These are phyloP conservation scores for Venturia oleaginea DNA, from an alignment of 2,329 filamentous ascomycete species.

Conservation along the genomic window DNA sequence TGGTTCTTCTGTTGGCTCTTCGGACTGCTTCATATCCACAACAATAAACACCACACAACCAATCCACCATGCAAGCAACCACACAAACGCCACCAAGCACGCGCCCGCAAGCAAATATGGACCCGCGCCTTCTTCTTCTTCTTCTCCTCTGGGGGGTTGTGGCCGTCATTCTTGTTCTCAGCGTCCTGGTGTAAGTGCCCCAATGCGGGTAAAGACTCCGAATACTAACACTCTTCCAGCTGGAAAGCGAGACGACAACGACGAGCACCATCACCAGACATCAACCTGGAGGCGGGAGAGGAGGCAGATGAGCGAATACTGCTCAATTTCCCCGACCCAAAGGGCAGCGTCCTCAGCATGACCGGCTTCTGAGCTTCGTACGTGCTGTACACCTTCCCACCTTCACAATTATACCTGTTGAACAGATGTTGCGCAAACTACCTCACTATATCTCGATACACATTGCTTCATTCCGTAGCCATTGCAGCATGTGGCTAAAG, in stretches of 20 bases:
- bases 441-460: background rate
- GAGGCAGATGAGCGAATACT: background rate
- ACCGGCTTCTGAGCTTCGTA: background rate
- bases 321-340: background rate
- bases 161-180: background rate
- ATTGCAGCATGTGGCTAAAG: background rate
- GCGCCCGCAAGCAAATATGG: background rate
- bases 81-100: background rate
- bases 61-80: background rate
- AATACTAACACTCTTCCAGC: background rate
- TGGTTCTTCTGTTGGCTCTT: background rate
- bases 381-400: background rate
- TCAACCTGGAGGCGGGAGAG: background rate
- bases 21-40: background rate
- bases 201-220: background rate
- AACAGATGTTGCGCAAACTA: background rate
- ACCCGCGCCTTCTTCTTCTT: background rate
- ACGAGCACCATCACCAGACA: background rate
- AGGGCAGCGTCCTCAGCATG: background rate
- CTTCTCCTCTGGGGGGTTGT: background rate
- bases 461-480: background rate
- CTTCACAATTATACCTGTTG: background rate
- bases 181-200: background rate
- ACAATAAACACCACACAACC: background rate
- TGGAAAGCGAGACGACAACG: background rate